Conservation (phyloP, 2,329 filamentous ascomycete species). For the Xylariaceae sp. region DNA sequence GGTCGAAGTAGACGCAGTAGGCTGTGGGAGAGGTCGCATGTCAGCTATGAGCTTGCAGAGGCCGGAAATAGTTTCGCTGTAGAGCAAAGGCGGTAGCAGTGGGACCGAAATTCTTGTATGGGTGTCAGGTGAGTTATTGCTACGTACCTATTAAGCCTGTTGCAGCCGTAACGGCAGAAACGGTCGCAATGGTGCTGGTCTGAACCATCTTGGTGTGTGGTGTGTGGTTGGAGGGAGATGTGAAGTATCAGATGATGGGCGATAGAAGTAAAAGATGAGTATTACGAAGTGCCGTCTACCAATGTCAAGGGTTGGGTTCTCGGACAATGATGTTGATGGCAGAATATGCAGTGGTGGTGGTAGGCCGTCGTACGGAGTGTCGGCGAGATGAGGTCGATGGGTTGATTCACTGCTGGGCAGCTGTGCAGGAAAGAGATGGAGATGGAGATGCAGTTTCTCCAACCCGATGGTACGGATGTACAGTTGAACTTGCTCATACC, state of each 20-base stretch:
- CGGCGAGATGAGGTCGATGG: neutral
- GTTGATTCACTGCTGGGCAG: neutral
- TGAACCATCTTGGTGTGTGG: slow-evolving; percentile 39
- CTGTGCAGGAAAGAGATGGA: no score
- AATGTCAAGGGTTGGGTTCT: neutral
- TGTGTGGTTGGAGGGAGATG: neutral
- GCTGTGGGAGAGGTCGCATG: slow-evolving; percentile 35
- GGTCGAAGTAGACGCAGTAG: slow-evolving; percentile 67
- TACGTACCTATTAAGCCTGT: slow-evolving; percentile 57
- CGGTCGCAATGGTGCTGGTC: slow-evolving; percentile 54
- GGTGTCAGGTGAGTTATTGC: neutral
- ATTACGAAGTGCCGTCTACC: no score
- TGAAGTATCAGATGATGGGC: neutral
- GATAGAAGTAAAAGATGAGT: neutral
- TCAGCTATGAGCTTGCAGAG: slow-evolving; percentile 16
- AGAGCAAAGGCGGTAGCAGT: neutral
- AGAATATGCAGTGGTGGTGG: neutral
- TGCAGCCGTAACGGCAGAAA: slow-evolving; percentile 57
- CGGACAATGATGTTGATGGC: no score
- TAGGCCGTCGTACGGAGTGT: neutral
- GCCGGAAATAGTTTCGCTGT: neutral
- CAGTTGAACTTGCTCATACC: no score
- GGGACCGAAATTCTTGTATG: neutral
- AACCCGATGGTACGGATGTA: no score
- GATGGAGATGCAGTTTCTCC: no score